Evolutionary conservation across 2,329 filamentous ascomycete genomes (phyloP).

Genomic region (Colletotrichum australisinense): DNA sequence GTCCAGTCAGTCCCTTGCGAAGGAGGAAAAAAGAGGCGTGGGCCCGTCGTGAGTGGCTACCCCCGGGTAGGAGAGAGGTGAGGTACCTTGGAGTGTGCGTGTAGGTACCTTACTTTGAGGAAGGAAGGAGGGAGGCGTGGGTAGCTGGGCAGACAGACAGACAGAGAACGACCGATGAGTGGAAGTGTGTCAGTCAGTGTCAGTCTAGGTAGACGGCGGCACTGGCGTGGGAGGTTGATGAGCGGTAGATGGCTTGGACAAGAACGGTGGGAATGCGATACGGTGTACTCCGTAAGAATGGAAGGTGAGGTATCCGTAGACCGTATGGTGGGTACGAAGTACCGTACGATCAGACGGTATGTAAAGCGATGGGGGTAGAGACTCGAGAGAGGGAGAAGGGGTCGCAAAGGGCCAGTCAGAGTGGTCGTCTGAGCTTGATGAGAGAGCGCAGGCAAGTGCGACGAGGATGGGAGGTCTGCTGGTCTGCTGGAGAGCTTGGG

Average conservation of each 20-base stretch:
- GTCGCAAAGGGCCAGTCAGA: neutral
- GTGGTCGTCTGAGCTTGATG: neutral
- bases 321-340: neutral
- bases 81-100: conserved; percentile 1
- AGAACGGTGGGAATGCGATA: conserved; percentile 3
- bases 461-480: neutral
- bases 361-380: neutral
- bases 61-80: neutral
- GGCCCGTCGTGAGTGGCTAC: conserved; percentile 28
- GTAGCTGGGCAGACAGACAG: neutral
- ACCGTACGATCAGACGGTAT: neutral
- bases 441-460: conserved; percentile 3
- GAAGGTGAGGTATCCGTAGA: too few relatives aligned
- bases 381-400: neutral
- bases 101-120: neutral
- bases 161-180: neutral
- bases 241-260: conserved; percentile 4
- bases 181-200: conserved; percentile 23
- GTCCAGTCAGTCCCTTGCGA: conserved; percentile 31
- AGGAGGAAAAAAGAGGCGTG: conserved; percentile 31
- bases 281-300: too few relatives aligned
- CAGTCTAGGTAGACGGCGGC: neutral
- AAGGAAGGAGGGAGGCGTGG: neutral
- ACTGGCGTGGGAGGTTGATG: conserved; percentile 11
- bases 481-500: conserved; percentile 10